Conservation (phyloP, 495 filamentous ascomycete genomes). For the Echria macrotheca region DNA sequence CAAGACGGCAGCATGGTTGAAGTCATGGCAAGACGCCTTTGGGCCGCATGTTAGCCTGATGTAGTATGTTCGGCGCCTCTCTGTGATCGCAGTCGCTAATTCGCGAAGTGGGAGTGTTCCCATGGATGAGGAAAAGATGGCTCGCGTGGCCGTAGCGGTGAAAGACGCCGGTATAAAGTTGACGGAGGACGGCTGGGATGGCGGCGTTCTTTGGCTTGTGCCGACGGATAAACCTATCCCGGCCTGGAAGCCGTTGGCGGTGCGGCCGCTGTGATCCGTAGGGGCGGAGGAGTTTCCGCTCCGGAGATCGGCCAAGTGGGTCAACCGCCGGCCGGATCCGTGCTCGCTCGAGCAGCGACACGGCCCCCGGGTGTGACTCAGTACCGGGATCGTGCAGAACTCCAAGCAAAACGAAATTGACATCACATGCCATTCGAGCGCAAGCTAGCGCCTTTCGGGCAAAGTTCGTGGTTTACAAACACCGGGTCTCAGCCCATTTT, state of each 20-base stretch:
- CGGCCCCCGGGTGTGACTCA: too few species aligned
- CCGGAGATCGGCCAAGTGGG: too few species aligned
- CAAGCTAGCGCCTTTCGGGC: too few species aligned
- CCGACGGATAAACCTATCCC: conserved; percentile 22
- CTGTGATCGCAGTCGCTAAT: background rate
- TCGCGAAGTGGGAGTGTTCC: conserved; percentile 21
- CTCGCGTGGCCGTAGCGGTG: conserved; percentile 15
- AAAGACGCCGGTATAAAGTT: conserved; percentile 20
- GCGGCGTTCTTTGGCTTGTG: conserved; percentile 30
- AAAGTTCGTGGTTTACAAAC: too few species aligned
- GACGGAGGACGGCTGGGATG: conserved; percentile 18
- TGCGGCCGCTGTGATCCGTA: conserved; percentile 16
- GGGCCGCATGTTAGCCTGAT: conserved; percentile 30
- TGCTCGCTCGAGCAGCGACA: too few species aligned
- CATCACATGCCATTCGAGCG: too few species aligned
- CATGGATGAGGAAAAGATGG: conserved; percentile 17
- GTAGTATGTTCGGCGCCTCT: conserved; percentile 27
- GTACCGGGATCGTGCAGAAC: too few species aligned
- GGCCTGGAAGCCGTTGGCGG: conserved; percentile 29
- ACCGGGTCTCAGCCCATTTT: too few species aligned
- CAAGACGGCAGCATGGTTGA: conserved; percentile 24
- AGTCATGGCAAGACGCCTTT: conserved; percentile 20
- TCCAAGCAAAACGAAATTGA: too few species aligned
- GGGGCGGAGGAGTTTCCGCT: too few species aligned
- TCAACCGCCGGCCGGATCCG: too few species aligned